Evolutionary conservation across 208 protist genomes (phyloP), one percentile per base, ranked within the genome.

Genomic region (Balamuthia mandrillaris): DNA sequence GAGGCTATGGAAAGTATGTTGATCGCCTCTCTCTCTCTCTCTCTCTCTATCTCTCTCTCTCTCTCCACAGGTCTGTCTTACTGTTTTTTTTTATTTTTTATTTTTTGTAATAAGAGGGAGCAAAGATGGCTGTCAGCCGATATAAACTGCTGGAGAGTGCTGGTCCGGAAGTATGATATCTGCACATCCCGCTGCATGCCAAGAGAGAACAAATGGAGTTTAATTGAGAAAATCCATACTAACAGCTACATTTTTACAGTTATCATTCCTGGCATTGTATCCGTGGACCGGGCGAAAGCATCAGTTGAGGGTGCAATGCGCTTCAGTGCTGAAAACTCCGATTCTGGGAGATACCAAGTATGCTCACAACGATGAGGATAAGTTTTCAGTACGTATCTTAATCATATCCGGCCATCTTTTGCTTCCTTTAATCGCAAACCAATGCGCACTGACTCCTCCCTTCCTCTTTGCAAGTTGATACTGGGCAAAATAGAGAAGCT

Each of bases 321-420:
- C 86, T 14, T 61, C 51, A 16, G 58, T 89, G 47, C 60, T 89
- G 21, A 45, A 61, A n/a, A 37, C 79, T 37, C 86, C 86, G 54
- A 85, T 89, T 14, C 51, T 89, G 29, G 86, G 86, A 31, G 86
- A 89, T 35, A 33, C 31, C 12, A 89, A 89, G 52, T 89, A 89
- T 66, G 86, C 81, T 31, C 44, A 27, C n/a, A 14, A n/a, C 51
- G 72, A 61, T 18, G 72, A 24, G 33, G 47, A 60, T 3, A 52
- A 58, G 27, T 75, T 75, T 31, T 33, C 42, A 41, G 58, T 66
- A 21, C 31, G 27, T 39, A 18, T 24, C 31, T 24, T 9, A 10
- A 14, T 66, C 10, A 14, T 66, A 14, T 35, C 10, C 21, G 12
- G 58, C 58, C 12, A 14, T 24, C 58, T 66, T 21, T 24, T 21